phyloP scores from a whole-genome alignment of 2,329 filamentous ascomycete genomes.

The Phyllachora maydis region DNA sequence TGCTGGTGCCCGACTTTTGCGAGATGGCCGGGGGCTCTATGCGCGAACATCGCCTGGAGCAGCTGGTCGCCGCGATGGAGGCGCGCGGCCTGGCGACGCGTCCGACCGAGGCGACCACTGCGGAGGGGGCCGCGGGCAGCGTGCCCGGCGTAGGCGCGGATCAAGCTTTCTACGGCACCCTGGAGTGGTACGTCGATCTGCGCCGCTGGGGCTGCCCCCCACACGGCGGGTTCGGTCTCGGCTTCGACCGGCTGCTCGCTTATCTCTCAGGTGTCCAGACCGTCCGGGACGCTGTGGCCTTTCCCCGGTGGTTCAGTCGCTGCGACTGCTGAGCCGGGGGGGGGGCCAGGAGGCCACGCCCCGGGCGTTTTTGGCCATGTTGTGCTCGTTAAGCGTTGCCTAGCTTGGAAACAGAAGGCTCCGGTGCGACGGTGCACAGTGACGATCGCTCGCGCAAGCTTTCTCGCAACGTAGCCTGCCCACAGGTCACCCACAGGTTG shows the following conservation, averaged over 20 bases:
- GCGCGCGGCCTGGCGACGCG: conserved; percentile 36
- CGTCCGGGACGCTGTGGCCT: conserved; percentile 68
- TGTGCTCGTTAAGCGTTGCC: conserved; percentile 18
- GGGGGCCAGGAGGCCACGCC: too few relatives aligned
- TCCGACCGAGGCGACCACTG: too few relatives aligned
- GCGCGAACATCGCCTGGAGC: conserved; percentile 57
- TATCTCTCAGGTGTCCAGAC: conserved; percentile 69
- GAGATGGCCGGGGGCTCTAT: conserved; percentile 80
- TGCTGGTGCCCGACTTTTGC: conserved; percentile 67
- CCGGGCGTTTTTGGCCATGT: too few relatives aligned
- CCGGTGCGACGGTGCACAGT: conserved; percentile 5
- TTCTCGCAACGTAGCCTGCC: too few relatives aligned
- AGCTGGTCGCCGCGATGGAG: conserved; percentile 51
- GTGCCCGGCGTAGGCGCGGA: too few relatives aligned
- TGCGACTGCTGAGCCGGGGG: conserved; percentile 29
- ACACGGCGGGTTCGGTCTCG: conserved; percentile 78
- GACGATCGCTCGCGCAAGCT: not conserved
- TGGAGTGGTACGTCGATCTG: conserved; percentile 79
- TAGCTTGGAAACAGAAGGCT: conserved; percentile 12
- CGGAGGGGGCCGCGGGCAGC: too few relatives aligned
- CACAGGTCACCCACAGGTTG: too few relatives aligned
- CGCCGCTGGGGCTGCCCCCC: conserved; percentile 80
- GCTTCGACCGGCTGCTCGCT: conserved; percentile 70
- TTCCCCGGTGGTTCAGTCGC: conserved; percentile 53
- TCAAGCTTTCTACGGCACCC: conserved; percentile 14